phyloP scores from a whole-genome alignment of 371 early-diverging fungal species.

The Thermomucor indicae-seudaticae region DNA sequence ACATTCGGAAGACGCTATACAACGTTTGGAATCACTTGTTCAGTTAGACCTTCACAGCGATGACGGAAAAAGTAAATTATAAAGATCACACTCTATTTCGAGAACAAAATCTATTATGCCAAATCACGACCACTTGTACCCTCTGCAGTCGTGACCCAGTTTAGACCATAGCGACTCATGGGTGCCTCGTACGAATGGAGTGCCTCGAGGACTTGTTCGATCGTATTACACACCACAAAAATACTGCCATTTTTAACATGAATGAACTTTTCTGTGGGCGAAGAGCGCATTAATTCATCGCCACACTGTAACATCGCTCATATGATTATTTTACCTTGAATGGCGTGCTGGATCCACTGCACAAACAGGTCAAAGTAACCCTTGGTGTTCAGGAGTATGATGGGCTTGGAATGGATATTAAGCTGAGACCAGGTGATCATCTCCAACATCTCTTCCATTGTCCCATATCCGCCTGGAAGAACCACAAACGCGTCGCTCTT shows the following conservation, averaged over 20 bases:
- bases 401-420: conserved; percentile 72
- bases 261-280: conserved; percentile 55
- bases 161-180: conserved; percentile 43
- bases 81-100: too few relatives aligned
- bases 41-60: conserved; percentile 29
- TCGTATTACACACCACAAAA: conserved; percentile 56
- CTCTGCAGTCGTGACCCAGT: conserved; percentile 38
- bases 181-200: conserved; percentile 58
- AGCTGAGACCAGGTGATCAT: conserved; percentile 82
- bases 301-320: too few relatives aligned
- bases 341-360: conserved; percentile 56
- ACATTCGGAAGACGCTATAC: conserved; percentile 53
- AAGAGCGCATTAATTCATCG: not conserved
- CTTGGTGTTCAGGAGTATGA: conserved; percentile 71
- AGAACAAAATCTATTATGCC: too few relatives aligned
- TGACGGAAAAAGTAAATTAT: conserved; percentile 2
- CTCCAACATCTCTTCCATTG: conserved; percentile 82
- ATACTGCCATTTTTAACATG: conserved; percentile 37
- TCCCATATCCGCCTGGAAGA: conserved; percentile 76
- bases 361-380: conserved; percentile 69
- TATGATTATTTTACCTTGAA: conserved; percentile 33
- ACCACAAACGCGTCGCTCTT: conserved; percentile 74
- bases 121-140: conserved; percentile 12
- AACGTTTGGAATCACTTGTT: conserved; percentile 39
- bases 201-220: conserved; percentile 54